A percentile compares a stretch with the other conserved stretches of the same genome.
Evolutionary conservation across 2,329 filamentous ascomycete species (phyloP).

Genomic region (Tolypocladium tundrense): DNA sequence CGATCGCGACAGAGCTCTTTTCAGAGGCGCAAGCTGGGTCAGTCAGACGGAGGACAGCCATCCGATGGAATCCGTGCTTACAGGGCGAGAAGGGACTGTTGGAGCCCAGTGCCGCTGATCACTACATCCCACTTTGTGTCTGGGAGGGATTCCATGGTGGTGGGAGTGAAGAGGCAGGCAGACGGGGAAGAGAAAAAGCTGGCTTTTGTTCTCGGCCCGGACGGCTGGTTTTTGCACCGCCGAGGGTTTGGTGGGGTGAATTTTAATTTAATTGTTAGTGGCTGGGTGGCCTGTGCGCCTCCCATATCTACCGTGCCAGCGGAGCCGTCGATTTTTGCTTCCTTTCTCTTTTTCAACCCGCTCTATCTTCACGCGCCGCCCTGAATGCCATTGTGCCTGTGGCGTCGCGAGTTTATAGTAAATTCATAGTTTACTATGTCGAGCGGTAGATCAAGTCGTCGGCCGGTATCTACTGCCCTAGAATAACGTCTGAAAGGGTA

Average conservation of each 20-base stretch:
- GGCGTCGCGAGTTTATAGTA: slow-evolving; percentile 43
- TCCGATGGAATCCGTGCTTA: slow-evolving; percentile 36
- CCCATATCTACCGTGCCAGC: not conserved
- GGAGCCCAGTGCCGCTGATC: slow-evolving; percentile 67
- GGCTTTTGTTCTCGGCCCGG: slow-evolving; percentile 6
- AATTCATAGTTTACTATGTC: slow-evolving; percentile 27
- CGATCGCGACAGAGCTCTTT: slow-evolving; percentile 84
- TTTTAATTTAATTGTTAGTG: slow-evolving; percentile 4
- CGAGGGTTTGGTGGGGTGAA: not conserved
- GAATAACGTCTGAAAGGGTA: slow-evolving; percentile 68
- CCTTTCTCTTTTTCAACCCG: slow-evolving; percentile 15
- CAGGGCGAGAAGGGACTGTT: slow-evolving; percentile 72
- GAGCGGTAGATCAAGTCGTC: slow-evolving; percentile 56
- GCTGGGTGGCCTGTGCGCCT: not conserved
- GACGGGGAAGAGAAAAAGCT: slow-evolving; percentile 8
- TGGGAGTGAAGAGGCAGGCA: slow-evolving; percentile 6
- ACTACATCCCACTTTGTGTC: slow-evolving; percentile 71
- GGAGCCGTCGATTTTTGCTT: slow-evolving; percentile 19
- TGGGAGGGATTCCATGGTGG: slow-evolving; percentile 60
- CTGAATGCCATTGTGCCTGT: slow-evolving; percentile 20
- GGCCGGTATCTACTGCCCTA: slow-evolving; percentile 84
- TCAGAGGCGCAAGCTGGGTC: slow-evolving; percentile 13
- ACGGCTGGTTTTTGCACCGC: slow-evolving; percentile 7
- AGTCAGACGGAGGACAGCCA: slow-evolving; percentile 20
- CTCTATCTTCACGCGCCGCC: slow-evolving; percentile 20